Base-by-base conservation (phyloP, 2,329 filamentous ascomycete genomes). In the Microthyrium microscopicum region DNA sequence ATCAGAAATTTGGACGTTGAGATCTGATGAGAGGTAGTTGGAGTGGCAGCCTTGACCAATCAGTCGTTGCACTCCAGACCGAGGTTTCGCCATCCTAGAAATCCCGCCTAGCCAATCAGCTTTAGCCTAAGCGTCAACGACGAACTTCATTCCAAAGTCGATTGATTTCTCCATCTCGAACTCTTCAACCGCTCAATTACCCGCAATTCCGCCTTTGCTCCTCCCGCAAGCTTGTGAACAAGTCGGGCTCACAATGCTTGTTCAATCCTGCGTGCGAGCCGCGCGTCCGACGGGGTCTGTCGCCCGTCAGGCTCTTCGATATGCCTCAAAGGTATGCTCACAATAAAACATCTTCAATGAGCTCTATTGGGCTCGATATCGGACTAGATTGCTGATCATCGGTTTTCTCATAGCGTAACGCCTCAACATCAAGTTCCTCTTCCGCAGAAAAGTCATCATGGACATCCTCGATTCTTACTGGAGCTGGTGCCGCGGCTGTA, bases 181-280 rank as follows among this genome's bases (percentile, higher is more conserved):
- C 22, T 9, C 9, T 13, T 25, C 22, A 9, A 9, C 22, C 9
- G 9, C 22, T 25, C 22, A 9, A 25, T 13, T 13, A 25, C 22
- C 22, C 9, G 22, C 22, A 25, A 25, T 25, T 25, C 9, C 22
- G 9, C 13, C 22, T 25, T 13, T 9, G 22, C 9, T 25, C 22
- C 22, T 13, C 22, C 22, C 22, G 22, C 13, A 13, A 25, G 22
- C 22, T 25, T 25, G 22, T 25, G 22, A 25, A 25, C 22, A 9
- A 9, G 22, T 25, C 22, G 9, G 22, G 27, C 9, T 18, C 69
- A 78, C 61, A 58, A 94, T 95, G 87, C 76, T 94, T 72, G 79
- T 82, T 66, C 80, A 84, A 71, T 83, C 84, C 64, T 74, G 74
- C 65, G 66, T 91, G 70, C 83, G 83, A 69, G 75, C 80, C 60